Percentiles rank a stretch among this genome's conserved stretches.
These are phyloP conservation scores for Cytospora piceae DNA, from an alignment of 2,329 filamentous ascomycete genomes.

Conservation along the genomic window DNA sequence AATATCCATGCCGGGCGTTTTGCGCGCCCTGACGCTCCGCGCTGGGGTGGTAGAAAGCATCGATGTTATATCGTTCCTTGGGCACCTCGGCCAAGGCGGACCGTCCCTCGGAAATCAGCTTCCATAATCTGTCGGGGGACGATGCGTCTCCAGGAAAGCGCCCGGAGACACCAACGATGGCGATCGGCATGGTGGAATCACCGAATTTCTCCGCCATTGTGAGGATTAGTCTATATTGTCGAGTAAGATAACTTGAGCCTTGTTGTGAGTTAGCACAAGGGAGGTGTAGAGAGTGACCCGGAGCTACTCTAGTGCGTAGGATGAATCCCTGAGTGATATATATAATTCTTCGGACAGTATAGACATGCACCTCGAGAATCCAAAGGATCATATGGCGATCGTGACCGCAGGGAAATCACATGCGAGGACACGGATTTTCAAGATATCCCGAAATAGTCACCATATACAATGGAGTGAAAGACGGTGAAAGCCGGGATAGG, in stretches of 20 bases:
- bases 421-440: not conserved
- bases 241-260: not conserved
- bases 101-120: constrained; percentile 12
- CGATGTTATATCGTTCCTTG: constrained; percentile 27
- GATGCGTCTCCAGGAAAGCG: constrained; percentile 14
- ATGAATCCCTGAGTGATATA: not conserved
- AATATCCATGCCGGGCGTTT: constrained; percentile 9
- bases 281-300: too few relatives aligned
- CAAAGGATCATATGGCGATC: not conserved
- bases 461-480: not conserved
- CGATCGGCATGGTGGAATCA: constrained; percentile 6
- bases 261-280: too few relatives aligned
- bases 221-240: not conserved
- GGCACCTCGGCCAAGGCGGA: constrained; percentile 20
- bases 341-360: not conserved
- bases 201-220: constrained; percentile 6
- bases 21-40: constrained; percentile 13
- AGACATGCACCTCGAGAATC: not conserved
- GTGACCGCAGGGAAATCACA: not conserved
- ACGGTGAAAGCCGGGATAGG: not conserved
- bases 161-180: constrained; percentile 14
- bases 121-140: constrained; percentile 10
- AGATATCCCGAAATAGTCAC: not conserved
- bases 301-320: too few relatives aligned
- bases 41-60: constrained; percentile 24